Evolutionary conservation across 2,329 filamentous ascomycete species (phyloP), one percentile per base, ranked within the genome.

Genomic region (Cladosporium sp.): DNA sequence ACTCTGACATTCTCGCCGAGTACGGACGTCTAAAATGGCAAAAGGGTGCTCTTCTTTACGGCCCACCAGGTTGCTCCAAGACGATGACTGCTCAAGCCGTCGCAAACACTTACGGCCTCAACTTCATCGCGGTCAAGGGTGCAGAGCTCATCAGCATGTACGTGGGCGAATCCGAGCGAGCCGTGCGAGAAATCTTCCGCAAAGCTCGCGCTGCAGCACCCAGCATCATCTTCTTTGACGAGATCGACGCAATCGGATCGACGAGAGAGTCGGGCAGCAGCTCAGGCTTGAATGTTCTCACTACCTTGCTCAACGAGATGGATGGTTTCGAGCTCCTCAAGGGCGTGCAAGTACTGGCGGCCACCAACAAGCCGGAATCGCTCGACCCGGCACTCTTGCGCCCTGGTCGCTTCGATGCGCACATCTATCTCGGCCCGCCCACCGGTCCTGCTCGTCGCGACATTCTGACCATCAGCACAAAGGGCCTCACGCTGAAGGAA

Each of bases 81-180:
- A 97, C 92, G 0, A 81, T 96, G 67, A 89, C 84, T 0, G 92
- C 92, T 0, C 90, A 95, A 67, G 92, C 92, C 28, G 82, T 95
- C 61, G 92, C 92, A 13, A 95, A 89, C 6, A 90, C 95, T 68
- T 89, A 88, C 31, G 86, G 87, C 3, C 85, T 95, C 70, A 96
- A 96, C 68, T 96, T 96, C 75, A 85, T 96, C 66, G 86, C 90
- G 8, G 88, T 97, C 59, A 95, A 96, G 72, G 92, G 90, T 22
- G 89, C 89, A 34, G 92, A 96, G 70, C 80, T 96, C 10, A 83
- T 95, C 55, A 95, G 90, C 72, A 95, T 95, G 88, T 97, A 96
- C 70, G 91, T 97, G 14, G 92, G 92, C 56, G 92, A 97, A 69
- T 92, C 90, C 2, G 92, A 97, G 72, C 83, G 89, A 9, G 85